These are phyloP conservation scores for Tetracladium maxilliforme DNA, from an alignment of 2,329 filamentous ascomycete genomes.

Conservation along the genomic window DNA sequence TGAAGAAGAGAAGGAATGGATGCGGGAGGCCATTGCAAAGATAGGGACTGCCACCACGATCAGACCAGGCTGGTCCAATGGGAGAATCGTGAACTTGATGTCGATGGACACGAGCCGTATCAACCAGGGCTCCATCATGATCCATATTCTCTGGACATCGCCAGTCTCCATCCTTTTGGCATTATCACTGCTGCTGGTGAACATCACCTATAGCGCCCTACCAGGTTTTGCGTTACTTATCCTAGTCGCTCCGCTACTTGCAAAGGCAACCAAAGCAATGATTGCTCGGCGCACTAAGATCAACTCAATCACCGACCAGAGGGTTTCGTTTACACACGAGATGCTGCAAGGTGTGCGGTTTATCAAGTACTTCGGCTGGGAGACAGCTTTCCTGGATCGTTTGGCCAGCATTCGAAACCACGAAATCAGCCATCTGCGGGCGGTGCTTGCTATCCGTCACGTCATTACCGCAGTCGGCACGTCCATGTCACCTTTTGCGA, in stretches of 20 bases:
- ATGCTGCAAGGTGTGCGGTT: slow-evolving; percentile 49
- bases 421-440: slow-evolving; percentile 33
- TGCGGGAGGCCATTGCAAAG: slow-evolving; percentile 14
- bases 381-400: slow-evolving; percentile 43
- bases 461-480: neutral
- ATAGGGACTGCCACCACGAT: slow-evolving; percentile 31
- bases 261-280: slow-evolving; percentile 36
- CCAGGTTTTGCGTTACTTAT: slow-evolving; percentile 47
- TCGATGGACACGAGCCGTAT: slow-evolving; percentile 51
- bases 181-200: slow-evolving; percentile 42
- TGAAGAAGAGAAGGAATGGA: slow-evolving; percentile 6
- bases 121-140: slow-evolving; percentile 47
- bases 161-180: slow-evolving; percentile 43
- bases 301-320: slow-evolving; percentile 51
- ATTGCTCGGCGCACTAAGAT: slow-evolving; percentile 40
- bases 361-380: slow-evolving; percentile 56
- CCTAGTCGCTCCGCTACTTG: slow-evolving; percentile 39
- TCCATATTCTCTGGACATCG: slow-evolving; percentile 50
- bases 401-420: slow-evolving; percentile 38
- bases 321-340: slow-evolving; percentile 49
- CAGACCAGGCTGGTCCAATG: slow-evolving; percentile 44
- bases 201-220: slow-evolving; percentile 47
- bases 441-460: neutral
- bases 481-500: slow-evolving; percentile 59
- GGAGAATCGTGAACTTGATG: slow-evolving; percentile 52